phyloP scores from a whole-genome alignment of 2,329 filamentous ascomycete genomes.

The Xylaria sp. region DNA sequence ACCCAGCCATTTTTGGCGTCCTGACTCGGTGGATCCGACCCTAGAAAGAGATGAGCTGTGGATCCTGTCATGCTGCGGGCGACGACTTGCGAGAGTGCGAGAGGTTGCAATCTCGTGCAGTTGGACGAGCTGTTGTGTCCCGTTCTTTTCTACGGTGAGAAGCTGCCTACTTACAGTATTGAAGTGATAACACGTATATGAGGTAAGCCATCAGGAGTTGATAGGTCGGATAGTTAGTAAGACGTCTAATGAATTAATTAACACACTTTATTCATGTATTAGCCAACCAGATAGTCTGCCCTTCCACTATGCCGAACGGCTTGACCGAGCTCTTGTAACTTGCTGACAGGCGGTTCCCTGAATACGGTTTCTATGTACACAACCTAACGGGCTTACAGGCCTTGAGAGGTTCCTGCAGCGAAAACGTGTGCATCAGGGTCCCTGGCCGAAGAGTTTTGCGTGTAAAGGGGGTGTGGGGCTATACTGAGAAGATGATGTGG shows the following conservation, averaged over 20 bases:
- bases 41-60: slow-evolving; percentile 29
- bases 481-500: background rate
- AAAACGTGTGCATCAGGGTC: slow-evolving; percentile 29
- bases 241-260: background rate
- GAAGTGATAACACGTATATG: background rate
- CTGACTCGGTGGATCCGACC: slow-evolving; percentile 25
- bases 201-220: background rate
- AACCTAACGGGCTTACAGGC: slow-evolving; percentile 14
- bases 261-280: background rate
- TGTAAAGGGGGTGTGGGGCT: slow-evolving; percentile 6
- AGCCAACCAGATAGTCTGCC: background rate
- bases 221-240: background rate
- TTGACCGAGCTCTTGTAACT: background rate
- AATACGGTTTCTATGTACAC: background rate
- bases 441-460: background rate
- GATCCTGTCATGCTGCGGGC: slow-evolving; percentile 7
- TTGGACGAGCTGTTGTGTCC: too few species aligned
- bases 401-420: slow-evolving; percentile 28
- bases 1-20: background rate
- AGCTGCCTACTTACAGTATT: background rate
- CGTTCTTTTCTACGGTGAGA: background rate
- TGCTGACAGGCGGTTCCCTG: background rate
- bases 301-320: background rate
- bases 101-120: too few species aligned
- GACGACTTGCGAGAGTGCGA: too few species aligned